Evolutionary conservation across 2,329 filamentous ascomycete genomes (phyloP).

Genomic region (Cryphonectria naterciae): DNA sequence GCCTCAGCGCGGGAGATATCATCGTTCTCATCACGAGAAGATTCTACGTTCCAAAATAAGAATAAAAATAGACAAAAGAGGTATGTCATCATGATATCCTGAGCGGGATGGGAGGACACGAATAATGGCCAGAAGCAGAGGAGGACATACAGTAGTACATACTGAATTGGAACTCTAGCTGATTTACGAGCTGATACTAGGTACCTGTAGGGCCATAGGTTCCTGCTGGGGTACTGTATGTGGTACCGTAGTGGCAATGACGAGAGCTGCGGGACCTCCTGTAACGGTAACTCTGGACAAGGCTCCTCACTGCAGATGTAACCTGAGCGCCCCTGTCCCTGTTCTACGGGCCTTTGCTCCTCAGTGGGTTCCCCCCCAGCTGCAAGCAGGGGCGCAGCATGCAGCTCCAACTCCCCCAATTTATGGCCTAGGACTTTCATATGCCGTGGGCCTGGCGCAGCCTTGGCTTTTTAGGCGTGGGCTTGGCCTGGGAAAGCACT

Average conservation of each 20-base stretch:
- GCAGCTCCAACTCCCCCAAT: constrained; percentile 5
- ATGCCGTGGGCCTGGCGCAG: background rate
- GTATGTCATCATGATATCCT: constrained; percentile 24
- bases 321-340: constrained; percentile 2
- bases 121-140: background rate
- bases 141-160: background rate
- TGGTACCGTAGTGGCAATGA: background rate
- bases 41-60: background rate
- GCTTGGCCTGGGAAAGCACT: background rate
- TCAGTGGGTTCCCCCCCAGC: background rate
- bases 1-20: constrained; percentile 3
- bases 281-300: background rate
- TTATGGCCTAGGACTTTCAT: constrained; percentile 3
- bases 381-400: constrained; percentile 13
- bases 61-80: background rate
- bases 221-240: background rate
- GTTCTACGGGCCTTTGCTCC: background rate
- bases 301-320: background rate
- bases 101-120: background rate
- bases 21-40: constrained; percentile 14
- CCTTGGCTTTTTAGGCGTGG: background rate
- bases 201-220: background rate
- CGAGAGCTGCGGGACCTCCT: background rate
- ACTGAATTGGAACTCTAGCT: background rate
- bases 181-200: background rate